A percentile compares a stretch with the other conserved stretches of the same genome.
Evolutionary conservation across 1,284 basidiomycete species (phyloP).

Genomic region (Irpex lacteus): DNA sequence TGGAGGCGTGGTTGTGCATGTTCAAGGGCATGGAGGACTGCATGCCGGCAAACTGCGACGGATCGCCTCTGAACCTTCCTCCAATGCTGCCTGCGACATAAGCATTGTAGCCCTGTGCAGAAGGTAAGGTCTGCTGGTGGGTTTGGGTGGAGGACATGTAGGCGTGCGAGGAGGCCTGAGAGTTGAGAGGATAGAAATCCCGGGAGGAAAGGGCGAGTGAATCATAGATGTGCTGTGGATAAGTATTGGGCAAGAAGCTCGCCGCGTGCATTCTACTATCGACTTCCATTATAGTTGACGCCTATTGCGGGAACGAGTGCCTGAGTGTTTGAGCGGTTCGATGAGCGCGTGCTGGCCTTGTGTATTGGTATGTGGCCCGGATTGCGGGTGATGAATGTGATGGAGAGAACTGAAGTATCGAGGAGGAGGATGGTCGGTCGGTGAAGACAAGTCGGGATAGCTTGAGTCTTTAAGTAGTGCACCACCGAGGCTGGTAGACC

Average conservation of each 20-base stretch:
- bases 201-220: conserved; percentile 15
- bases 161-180: conserved; percentile 2
- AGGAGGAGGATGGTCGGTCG: conserved; percentile 35
- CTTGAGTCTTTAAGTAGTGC: conserved; percentile 9
- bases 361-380: neutral
- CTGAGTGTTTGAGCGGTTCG: conserved; percentile 5
- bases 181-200: conserved; percentile 15
- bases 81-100: conserved; percentile 8
- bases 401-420: conserved; percentile 28
- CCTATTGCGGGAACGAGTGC: conserved; percentile 7
- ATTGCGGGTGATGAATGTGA: conserved; percentile 10
- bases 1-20: conserved; percentile 3
- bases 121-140: conserved; percentile 1
- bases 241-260: conserved; percentile 12
- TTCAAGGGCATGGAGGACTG: conserved; percentile 6
- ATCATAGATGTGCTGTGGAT: conserved; percentile 16
- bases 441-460: neutral
- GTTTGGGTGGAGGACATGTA: conserved; percentile 11
- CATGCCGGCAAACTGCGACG: conserved; percentile 2
- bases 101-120: conserved; percentile 5
- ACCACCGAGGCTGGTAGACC: conserved; percentile 6
- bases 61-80: conserved; percentile 12
- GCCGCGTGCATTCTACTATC: conserved; percentile 18
- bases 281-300: conserved; percentile 16
- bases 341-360: neutral